Base-by-base conservation (phyloP, 1,139 yeast genomes). In the Yamadazyma epiphylla region DNA sequence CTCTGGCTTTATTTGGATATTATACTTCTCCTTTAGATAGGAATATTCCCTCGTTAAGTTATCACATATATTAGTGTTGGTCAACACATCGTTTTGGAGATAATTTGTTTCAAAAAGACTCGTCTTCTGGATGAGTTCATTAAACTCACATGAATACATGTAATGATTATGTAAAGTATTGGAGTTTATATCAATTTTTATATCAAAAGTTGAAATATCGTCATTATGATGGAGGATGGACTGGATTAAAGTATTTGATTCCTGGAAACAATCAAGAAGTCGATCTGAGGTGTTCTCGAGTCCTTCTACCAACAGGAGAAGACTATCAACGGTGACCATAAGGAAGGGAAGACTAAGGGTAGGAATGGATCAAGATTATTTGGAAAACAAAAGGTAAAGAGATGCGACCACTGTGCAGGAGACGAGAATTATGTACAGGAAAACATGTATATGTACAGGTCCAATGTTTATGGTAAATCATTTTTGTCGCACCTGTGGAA, bases 1-100 rank as follows among this genome's bases (percentile, higher is more conserved):
- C 5, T 5, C 13, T 7, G 15, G 4, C 12, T 11, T n/a, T n/a
- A n/a, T n/a, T 17, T 17, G 7, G 9, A 19, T 10, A n/a, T 14
- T 24, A 19, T 39, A 42, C 19, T 45, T 44, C 14, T 27, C 29
- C 32, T 42, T 53, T 11, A 74, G 39, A 35, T 58, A 65, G n/a
- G 52, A 46, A 37, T 58, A 76, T 45, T 78, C 85, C 26, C 58
- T 48, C 22, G 60, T 51, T 27, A 79, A 46, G 37, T 72, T 74
- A 28, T 69, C 74, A 38, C 73, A 61, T 1, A 78, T 69, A 56
- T 71, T 51, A 54, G 70, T 38, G 63, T 70, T 48, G 60, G 70
- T 62, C 29, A 55, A 36, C 15, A 26, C 24, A 41, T 65, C 73
- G 35, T 60, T 62, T 26, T 47, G 32, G 14, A 42, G 46, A 27